phyloP scores from a whole-genome alignment of 164 flowering plant species.

The Nelumbo lutea region DNA sequence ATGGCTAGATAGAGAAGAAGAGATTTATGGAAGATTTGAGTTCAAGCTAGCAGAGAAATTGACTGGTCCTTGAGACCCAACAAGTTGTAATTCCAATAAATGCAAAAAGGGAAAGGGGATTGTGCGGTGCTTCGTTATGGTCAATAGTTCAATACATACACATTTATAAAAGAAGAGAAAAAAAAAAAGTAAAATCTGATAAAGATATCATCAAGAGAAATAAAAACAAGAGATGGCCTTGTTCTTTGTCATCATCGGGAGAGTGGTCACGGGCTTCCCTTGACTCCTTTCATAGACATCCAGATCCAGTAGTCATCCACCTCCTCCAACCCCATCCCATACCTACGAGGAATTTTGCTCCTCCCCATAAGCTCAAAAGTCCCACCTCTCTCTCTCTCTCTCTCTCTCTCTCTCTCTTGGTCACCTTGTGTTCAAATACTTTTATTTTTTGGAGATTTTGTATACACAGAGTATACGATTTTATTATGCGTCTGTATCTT shows the following conservation, averaged over 20 bases:
- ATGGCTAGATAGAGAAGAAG: neutral
- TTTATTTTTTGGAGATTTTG: too few relatives aligned
- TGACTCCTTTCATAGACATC: constrained; percentile 19
- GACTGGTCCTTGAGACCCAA: neutral
- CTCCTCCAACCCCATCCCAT: neutral
- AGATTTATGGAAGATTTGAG: neutral
- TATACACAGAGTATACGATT: too few relatives aligned
- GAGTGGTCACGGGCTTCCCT: constrained; percentile 46
- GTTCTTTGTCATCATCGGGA: constrained; percentile 14
- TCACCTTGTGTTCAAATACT: too few relatives aligned
- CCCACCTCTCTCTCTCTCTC: neutral
- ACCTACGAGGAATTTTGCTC: constrained; percentile 8
- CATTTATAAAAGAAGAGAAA: neutral
- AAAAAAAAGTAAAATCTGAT: neutral
- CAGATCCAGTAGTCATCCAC: neutral
- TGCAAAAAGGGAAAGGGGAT: constrained; percentile 17
- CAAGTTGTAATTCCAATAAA: constrained; percentile 14
- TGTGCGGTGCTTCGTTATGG: constrained; percentile 10
- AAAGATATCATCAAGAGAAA: neutral
- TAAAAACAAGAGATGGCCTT: constrained; percentile 3
- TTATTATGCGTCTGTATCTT: too few relatives aligned
- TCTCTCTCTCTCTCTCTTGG: neutral
- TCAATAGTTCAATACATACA: neutral
- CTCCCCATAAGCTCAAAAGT: neutral
- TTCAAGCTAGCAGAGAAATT: neutral